These are phyloP conservation scores for Geoglossum cookeanum DNA, from an alignment of 2,329 filamentous ascomycete genomes.

Conservation along the genomic window DNA sequence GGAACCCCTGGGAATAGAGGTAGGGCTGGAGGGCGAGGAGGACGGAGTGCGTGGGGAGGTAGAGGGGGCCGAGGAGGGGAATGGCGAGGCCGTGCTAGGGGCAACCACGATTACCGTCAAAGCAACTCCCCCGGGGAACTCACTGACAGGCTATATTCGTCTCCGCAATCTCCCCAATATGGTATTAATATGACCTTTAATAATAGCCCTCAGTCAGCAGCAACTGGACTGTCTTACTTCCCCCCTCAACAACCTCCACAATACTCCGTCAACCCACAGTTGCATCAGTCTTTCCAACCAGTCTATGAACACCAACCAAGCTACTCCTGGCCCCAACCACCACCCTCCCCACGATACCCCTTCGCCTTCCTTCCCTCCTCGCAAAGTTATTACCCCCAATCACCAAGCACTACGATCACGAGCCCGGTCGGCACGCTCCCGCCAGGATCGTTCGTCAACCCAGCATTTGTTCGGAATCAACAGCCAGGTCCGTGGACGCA, in stretches of 20 bases:
- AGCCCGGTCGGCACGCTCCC: constrained; percentile 2
- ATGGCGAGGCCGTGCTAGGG: not conserved
- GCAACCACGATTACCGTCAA: not conserved
- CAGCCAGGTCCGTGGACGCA: not conserved
- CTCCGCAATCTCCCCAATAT: not conserved
- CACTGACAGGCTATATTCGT: not conserved
- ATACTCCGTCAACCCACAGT: not conserved
- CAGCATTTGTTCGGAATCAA: constrained; percentile 4
- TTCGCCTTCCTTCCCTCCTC: constrained; percentile 2
- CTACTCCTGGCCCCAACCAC: not conserved
- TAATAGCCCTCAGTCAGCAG: not conserved
- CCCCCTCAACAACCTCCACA: not conserved
- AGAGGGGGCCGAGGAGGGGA: not conserved
- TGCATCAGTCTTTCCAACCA: not conserved
- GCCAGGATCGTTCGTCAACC: constrained; percentile 5
- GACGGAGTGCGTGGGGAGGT: not conserved
- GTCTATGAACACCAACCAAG: not conserved
- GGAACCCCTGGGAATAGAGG: not conserved
- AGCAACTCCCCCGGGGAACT: not conserved
- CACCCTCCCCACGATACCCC: not conserved
- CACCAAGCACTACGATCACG: not conserved
- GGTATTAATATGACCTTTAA: not conserved
- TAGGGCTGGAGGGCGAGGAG: not conserved
- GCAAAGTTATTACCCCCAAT: not conserved
- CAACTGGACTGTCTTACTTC: not conserved